Evolutionary conservation across 2,329 filamentous ascomycete genomes (phyloP).

Genomic region (Trichoderma afroharzianum): DNA sequence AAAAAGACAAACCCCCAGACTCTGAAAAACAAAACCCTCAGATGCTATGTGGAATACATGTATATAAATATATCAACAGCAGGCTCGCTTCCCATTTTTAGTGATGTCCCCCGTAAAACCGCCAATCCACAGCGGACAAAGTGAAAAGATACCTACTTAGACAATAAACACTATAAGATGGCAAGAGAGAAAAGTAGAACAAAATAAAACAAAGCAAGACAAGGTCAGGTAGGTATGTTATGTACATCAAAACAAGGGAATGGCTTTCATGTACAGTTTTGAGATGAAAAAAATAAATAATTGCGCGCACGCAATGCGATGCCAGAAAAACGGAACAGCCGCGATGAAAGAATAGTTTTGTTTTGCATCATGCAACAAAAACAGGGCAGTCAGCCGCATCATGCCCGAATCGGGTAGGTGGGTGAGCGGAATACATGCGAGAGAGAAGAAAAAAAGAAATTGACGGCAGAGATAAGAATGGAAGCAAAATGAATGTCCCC

Average conservation of each 20-base stretch:
- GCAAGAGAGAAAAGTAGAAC: neutral
- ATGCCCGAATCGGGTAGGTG: neutral
- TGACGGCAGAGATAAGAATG: neutral
- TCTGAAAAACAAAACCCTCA: neutral
- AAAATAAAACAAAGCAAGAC: neutral
- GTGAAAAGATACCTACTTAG: neutral
- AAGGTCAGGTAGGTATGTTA: neutral
- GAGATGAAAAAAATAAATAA: neutral
- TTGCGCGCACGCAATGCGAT: conserved; percentile 4
- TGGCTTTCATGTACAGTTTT: neutral
- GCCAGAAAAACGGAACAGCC: neutral
- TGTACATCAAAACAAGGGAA: neutral
- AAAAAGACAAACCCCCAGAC: neutral
- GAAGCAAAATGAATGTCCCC: neutral
- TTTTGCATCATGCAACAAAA: neutral
- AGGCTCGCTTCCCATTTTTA: conserved; percentile 9
- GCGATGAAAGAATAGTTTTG: neutral
- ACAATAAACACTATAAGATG: neutral
- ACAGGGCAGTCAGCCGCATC: neutral
- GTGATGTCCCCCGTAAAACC: neutral
- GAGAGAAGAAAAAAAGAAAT: neutral
- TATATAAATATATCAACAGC: conserved; percentile 1
- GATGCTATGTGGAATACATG: neutral
- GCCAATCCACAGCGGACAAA: conserved; percentile 11
- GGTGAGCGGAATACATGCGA: neutral